A percentile compares a stretch with the other conserved stretches of the same genome.
These are phyloP conservation scores for Tricharina praecox DNA, from an alignment of 495 filamentous ascomycete species.

Conservation along the genomic window DNA sequence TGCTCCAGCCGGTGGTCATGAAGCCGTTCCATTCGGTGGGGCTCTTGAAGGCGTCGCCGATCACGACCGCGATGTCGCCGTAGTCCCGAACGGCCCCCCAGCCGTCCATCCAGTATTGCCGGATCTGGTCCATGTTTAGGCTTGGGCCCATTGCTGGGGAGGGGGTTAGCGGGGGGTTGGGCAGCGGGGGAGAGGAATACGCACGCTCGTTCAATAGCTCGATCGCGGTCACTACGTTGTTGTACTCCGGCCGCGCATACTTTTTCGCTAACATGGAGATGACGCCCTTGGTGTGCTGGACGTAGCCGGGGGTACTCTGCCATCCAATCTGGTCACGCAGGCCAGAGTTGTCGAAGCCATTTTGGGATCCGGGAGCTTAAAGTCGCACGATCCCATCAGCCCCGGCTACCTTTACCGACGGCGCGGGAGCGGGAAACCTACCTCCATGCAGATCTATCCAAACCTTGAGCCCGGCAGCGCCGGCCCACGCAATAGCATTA, in stretches of 20 bases:
- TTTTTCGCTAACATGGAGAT: constrained; percentile 41
- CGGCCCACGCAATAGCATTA: constrained; percentile 51
- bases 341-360: constrained; percentile 67
- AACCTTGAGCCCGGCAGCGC: constrained; percentile 44
- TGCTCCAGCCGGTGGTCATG: constrained; percentile 38
- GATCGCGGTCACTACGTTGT: constrained; percentile 51
- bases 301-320: constrained; percentile 40
- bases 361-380: constrained; percentile 64
- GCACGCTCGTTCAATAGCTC: constrained; percentile 55
- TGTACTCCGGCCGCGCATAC: constrained; percentile 35
- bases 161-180: too few species aligned
- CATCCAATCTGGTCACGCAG: constrained; percentile 47
- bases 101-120: constrained; percentile 48
- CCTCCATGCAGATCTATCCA: constrained; percentile 56
- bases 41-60: constrained; percentile 54
- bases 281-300: constrained; percentile 40
- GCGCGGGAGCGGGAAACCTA: constrained; percentile 23
- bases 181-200: constrained; percentile 26
- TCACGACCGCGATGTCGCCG: constrained; percentile 39
- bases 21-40: constrained; percentile 57
- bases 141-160: too few species aligned
- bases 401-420: not conserved
- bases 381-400: constrained; percentile 12
- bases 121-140: constrained; percentile 36
- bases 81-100: constrained; percentile 40